Conservation (phyloP, 1,139 yeast species). For the Suhomyces taliae region DNA sequence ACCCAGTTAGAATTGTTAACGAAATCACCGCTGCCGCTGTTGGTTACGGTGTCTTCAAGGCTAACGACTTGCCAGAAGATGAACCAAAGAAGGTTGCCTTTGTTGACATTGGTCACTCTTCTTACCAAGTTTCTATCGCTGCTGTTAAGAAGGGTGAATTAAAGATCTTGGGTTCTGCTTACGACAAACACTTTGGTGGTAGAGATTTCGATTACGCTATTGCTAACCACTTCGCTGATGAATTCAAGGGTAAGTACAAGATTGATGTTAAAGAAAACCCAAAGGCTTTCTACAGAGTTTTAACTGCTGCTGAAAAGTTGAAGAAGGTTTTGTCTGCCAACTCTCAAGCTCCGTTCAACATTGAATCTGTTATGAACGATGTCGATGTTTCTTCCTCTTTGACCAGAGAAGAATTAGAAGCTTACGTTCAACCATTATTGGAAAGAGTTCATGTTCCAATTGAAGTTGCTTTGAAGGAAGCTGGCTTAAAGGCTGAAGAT, state of each 20-base stretch:
- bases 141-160: constrained; percentile 96
- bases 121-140: constrained; percentile 87
- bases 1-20: constrained; percentile 96
- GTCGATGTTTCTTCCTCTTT: constrained; percentile 90
- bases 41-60: constrained; percentile 98
- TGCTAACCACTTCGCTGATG: constrained; percentile 92
- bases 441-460: constrained; percentile 75
- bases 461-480: constrained; percentile 76
- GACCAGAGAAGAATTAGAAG: constrained; percentile 92
- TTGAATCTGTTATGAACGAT: constrained; percentile 97
- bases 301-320: constrained; percentile 86
- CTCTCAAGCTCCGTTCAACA: constrained; percentile 89
- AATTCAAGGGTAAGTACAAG: constrained; percentile 88
- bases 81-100: constrained; percentile 88
- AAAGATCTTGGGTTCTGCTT: constrained; percentile 87
- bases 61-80: constrained; percentile 90
- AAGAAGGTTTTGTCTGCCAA: constrained; percentile 97
- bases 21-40: constrained; percentile 99
- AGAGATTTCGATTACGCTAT: constrained; percentile 93
- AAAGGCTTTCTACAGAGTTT: constrained; percentile 92
- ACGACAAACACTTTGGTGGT: constrained; percentile 97
- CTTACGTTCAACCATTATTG: constrained; percentile 78
- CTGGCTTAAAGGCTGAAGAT: constrained; percentile 70
- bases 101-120: constrained; percentile 95
- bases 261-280: constrained; percentile 88